Percentiles rank a stretch among this genome's conserved stretches.
Conservation (phyloP, 306 rosid genomes). For the peach (Prunus persica) region DNA sequence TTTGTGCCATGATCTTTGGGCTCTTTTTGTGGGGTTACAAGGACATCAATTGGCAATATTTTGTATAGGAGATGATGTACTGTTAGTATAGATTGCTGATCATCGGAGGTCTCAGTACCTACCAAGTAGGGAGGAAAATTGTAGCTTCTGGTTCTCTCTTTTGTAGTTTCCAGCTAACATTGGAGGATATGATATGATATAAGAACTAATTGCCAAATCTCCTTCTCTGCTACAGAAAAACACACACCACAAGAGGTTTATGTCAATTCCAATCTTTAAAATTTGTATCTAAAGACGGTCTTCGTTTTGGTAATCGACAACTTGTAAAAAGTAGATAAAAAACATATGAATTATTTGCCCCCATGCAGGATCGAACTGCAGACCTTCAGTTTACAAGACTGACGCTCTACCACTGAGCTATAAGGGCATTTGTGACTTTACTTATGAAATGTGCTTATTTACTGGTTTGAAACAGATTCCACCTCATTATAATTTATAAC, state of each 20-base stretch:
- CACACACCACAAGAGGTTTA: neutral
- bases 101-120: neutral
- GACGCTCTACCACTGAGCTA: conserved; percentile 37
- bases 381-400: conserved; percentile 36
- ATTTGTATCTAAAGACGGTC: neutral
- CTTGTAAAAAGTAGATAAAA: no score
- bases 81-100: neutral
- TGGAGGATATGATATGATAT: neutral
- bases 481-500: no score
- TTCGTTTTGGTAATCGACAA: no score
- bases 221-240: neutral
- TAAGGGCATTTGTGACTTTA: neutral
- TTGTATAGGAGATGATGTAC: neutral
- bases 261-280: neutral
- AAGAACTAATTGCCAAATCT: neutral
- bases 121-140: neutral
- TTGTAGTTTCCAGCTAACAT: neutral
- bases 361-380: conserved; percentile 32
- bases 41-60: neutral
- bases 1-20: neutral
- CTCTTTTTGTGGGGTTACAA: neutral
- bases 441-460: neutral
- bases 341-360: neutral
- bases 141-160: neutral
- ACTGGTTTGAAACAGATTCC: no score